These are phyloP conservation scores for Entomortierella parvispora DNA, from an alignment of 192 early-diverging fungal genomes.

Conservation along the genomic window DNA sequence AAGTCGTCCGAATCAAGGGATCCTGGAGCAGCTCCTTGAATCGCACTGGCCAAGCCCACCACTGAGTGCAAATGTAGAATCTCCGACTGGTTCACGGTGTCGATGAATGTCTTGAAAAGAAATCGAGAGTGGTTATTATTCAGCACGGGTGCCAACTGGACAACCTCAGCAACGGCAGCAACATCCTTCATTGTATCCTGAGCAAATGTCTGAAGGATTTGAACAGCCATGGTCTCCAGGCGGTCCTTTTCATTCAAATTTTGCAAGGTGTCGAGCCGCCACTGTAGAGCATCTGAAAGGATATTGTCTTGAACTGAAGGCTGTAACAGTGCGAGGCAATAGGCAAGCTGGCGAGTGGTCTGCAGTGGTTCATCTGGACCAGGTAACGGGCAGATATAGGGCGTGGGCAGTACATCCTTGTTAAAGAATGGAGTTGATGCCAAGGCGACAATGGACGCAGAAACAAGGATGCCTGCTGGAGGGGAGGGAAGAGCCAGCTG, in stretches of 20 bases:
- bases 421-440: background rate
- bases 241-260: background rate
- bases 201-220: background rate
- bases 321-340: constrained; percentile 1
- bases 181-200: background rate
- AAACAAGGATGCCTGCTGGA: background rate
- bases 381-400: background rate
- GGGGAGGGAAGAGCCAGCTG: background rate
- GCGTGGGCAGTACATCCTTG: background rate
- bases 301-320: background rate
- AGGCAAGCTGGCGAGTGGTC: constrained; percentile 2
- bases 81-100: background rate
- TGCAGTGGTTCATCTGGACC: background rate
- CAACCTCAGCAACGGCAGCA: background rate
- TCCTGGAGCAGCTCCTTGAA: background rate
- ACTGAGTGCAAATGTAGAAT: too few species aligned
- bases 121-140: background rate
- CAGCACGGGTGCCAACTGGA: background rate
- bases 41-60: background rate
- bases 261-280: background rate
- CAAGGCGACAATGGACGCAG: background rate
- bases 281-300: background rate
- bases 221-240: background rate
- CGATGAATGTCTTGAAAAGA: background rate
- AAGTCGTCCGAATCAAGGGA: background rate